Conservation (phyloP, 805 yeast species). For the Metschnikowia drakensbergensis region DNA sequence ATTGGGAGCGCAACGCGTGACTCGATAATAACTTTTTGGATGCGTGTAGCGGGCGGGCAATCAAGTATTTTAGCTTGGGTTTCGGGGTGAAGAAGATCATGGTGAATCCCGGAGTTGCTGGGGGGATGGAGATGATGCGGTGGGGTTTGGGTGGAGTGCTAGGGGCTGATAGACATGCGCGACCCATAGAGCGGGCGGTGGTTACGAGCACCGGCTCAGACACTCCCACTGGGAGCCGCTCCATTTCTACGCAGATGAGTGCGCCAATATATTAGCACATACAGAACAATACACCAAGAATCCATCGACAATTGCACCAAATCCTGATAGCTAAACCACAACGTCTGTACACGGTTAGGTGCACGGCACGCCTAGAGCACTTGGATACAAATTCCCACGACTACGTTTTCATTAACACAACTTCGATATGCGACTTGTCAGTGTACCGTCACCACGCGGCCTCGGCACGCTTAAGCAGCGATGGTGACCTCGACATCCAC, state of each 20-base stretch:
- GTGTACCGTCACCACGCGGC: not conserved
- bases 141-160: not conserved
- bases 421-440: conserved; percentile 10
- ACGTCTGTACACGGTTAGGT: conserved; percentile 46
- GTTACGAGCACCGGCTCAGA: not conserved
- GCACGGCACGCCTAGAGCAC: conserved; percentile 64
- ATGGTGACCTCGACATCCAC: conserved; percentile 94
- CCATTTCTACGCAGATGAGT: not conserved
- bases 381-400: conserved; percentile 27
- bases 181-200: not conserved
- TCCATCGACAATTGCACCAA: conserved; percentile 24
- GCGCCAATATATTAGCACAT: conserved; percentile 9
- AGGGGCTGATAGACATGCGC: not conserved
- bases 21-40: conserved; percentile 10
- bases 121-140: not conserved
- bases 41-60: conserved; percentile 16
- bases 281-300: conserved; percentile 11
- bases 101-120: not conserved
- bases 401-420: conserved; percentile 14
- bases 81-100: conserved; percentile 16
- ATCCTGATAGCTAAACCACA: conserved; percentile 61
- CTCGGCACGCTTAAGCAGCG: conserved; percentile 58
- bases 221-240: not conserved
- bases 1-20: conserved; percentile 4
- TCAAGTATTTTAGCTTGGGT: conserved; percentile 15